These are phyloP conservation scores for Boletus bicolor DNA, from an alignment of 768 basidiomycete species.

Conservation along the genomic window DNA sequence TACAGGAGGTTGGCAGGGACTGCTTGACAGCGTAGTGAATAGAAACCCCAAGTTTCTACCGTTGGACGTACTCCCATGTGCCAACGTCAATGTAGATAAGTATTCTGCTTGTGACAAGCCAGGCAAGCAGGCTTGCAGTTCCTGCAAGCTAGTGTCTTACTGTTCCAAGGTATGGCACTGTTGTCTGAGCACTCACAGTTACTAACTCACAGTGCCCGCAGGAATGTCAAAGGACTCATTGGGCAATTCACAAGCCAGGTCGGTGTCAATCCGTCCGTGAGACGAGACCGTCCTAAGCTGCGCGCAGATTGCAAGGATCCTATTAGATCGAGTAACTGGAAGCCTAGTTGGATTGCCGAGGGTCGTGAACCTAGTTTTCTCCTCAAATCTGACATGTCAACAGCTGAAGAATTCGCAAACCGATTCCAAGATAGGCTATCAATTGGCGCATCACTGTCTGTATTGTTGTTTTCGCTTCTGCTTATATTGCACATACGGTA, in stretches of 20 bases:
- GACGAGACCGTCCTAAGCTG: background rate
- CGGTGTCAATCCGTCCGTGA: background rate
- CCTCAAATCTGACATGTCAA: background rate
- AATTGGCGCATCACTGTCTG: conserved; percentile 25
- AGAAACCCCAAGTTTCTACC: conserved; percentile 23
- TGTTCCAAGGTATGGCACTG: conserved; percentile 34
- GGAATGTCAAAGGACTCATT: conserved; percentile 43
- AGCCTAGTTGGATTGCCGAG: conserved; percentile 22
- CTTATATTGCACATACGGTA: background rate
- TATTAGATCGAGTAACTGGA: conserved; percentile 19
- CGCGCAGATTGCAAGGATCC: conserved; percentile 23
- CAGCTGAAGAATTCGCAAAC: conserved; percentile 7
- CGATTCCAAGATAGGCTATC: conserved; percentile 26
- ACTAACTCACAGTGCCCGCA: conserved; percentile 5
- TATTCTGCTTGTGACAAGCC: conserved; percentile 27
- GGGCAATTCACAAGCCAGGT: conserved; percentile 40
- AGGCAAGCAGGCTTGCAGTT: conserved; percentile 29
- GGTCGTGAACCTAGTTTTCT: conserved; percentile 24
- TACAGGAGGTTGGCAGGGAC: conserved; percentile 12
- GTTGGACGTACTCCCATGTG: conserved; percentile 33
- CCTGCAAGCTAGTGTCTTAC: conserved; percentile 42
- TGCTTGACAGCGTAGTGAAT: conserved; percentile 5
- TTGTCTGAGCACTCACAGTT: background rate
- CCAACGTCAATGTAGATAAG: conserved; percentile 30
- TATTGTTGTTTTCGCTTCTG: background rate